Evolutionary conservation across 1,284 basidiomycete species (phyloP), one percentile per base, ranked within the genome.

Genomic region (Rhizopogon parksii): DNA sequence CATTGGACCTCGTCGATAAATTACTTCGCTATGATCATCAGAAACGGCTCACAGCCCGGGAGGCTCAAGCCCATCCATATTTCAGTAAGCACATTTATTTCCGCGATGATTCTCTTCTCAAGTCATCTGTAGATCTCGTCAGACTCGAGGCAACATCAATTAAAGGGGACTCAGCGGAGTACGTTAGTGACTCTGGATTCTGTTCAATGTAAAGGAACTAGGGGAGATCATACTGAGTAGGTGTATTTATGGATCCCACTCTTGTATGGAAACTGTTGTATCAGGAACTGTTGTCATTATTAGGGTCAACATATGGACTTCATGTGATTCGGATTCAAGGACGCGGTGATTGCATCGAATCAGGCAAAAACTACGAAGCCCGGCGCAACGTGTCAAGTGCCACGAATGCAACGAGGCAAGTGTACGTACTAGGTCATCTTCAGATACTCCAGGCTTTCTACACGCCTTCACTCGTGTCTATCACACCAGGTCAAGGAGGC

Each of bases 1-100:
- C 83, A 1, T 70, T 88, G 57, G 89, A 93, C 67, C 83, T 94
- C 53, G 69, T 95, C 39, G 91, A 94, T 68, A 88, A 85, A 69
- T 71, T 94, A 54, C 75, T 95, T 57, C 78, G 83, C 49, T 94
- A 91, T 68, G 85, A 94, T 67, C 91, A 93, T 65, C 82, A 82
- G 65, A 87, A 91, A 65, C 78, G 91, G 54, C 73, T 90, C 50
- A 93, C 91, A 17, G 91, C 91, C 12, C 73, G 77, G 56, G 89
- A 91, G 70, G 83, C 85, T 36, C 82, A 86, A 68, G 74, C 73
- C 46, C 87, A 91, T 66, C 73, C 83, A 52, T 91, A 88, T 71
- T 91, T 91, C 67, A 83, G 85, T 88, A 61, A 60, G 80, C 51
- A 49, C n/a, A 17, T 43, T 46, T 56, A 50, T 59, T 49, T 51